Base-by-base conservation (phyloP, 2,329 filamentous ascomycete species). In the Colletotrichum karsti region DNA sequence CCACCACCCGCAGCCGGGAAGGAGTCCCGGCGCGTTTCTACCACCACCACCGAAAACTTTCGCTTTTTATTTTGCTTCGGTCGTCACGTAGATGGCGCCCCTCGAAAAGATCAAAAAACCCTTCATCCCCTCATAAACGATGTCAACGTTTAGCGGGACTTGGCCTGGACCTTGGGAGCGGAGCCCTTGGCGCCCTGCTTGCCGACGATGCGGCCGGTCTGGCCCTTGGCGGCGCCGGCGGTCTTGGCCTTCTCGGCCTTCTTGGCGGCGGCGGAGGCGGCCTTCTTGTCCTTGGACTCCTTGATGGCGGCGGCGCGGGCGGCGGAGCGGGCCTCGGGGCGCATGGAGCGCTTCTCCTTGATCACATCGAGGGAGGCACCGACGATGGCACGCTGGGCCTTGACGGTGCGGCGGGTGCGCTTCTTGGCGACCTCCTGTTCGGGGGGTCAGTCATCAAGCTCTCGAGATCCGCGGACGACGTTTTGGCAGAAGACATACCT, bases 351-450 rank as follows among this genome's bases (percentile, higher is more conserved):
- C 88, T 94, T 94, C 92, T 99, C 96, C 92, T 98, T 98, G 91
- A 99, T 98, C 81, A 98, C 94, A 83, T 99, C 96, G 85, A 99
- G 95, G 73, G 96, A 98, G 77, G 96, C 96, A 90, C 96, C 96
- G 78, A 99, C 96, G 85, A 99, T 97, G 82, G 92, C 95, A 89
- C 96, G 95, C 91, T 99, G 96, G 84, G 93, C 85, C 93, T 99
- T 99, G 87, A 99, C 93, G 81, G 94, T 94, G 82, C 94, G 94
- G 89, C 96, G 96, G 76, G 94, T 94, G 82, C 96, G 95, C 92
- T 98, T 98, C 93, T 99, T 99, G 89, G 95, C 94, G 82, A 97
- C 92, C 91, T 99, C 96, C 96, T 99, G 84, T 89, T 80, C 67
- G 63, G 73, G 72, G 75, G 76, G 81, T 87, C 75, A 87, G 83